Percentiles rank a stretch among this genome's conserved stretches.
Conservation (phyloP, 306 rosid genomes). For the Citrullus mucosospermus region DNA sequence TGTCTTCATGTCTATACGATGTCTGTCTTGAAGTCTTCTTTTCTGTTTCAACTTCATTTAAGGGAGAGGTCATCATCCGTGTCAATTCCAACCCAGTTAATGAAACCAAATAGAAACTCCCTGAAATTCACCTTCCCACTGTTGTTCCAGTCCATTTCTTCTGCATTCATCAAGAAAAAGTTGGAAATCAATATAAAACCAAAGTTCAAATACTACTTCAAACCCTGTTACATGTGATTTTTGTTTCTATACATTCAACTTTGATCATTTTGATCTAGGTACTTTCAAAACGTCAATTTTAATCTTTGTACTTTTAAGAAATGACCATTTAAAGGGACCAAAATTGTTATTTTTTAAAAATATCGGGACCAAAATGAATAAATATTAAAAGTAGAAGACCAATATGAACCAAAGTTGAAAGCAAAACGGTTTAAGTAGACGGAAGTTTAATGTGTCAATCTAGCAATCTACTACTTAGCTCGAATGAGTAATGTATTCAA, state of each 20-base stretch:
- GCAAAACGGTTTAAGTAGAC: not conserved
- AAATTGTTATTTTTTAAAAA: too few relatives aligned
- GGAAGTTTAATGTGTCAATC: not conserved
- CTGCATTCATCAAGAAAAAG: conserved; percentile 17
- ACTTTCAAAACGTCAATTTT: too few relatives aligned
- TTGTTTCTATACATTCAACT: too few relatives aligned
- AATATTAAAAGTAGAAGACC: too few relatives aligned
- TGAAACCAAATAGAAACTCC: conserved; percentile 76
- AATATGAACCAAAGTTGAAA: not conserved
- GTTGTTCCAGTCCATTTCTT: conserved; percentile 84
- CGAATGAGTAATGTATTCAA: not conserved
- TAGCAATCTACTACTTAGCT: not conserved
- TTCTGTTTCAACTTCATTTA: conserved; percentile 1
- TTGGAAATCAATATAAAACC: not conserved
- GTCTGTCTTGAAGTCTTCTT: not conserved
- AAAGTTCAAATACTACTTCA: not conserved
- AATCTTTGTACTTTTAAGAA: too few relatives aligned
- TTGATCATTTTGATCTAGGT: too few relatives aligned
- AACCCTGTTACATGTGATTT: too few relatives aligned
- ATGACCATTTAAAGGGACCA: too few relatives aligned
- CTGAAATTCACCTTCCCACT: conserved; percentile 67
- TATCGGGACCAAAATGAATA: too few relatives aligned
- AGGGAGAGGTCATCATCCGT: conserved; percentile 36
- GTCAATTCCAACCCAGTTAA: conserved; percentile 76
- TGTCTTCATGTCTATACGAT: not conserved